These are phyloP conservation scores for Colletotrichum phormii DNA, from an alignment of 2,329 filamentous ascomycete species.

Conservation along the genomic window DNA sequence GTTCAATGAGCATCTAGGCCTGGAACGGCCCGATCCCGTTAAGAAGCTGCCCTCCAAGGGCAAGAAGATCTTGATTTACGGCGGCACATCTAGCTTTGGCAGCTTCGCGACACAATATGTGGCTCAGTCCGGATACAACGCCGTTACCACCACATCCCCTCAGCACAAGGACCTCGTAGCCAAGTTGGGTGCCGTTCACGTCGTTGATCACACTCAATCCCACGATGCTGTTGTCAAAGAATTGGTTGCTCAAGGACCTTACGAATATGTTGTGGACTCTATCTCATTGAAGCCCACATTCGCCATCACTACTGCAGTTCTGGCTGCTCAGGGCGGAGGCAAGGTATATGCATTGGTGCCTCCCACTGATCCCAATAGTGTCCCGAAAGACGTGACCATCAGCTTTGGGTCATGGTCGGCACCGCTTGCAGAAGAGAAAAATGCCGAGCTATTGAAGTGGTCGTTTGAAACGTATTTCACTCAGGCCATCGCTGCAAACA, in stretches of 20 bases:
- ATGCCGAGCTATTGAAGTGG: constrained; percentile 14
- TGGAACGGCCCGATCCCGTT: constrained; percentile 41
- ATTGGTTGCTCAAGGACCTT: constrained; percentile 42
- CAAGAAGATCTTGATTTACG: constrained; percentile 53
- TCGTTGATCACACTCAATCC: constrained; percentile 57
- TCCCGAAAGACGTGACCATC: constrained; percentile 9
- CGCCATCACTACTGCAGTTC: constrained; percentile 37
- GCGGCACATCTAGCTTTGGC: constrained; percentile 60
- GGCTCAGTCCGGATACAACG: constrained; percentile 55
- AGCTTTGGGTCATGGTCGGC: constrained; percentile 1
- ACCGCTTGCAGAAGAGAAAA: not conserved
- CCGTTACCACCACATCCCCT: constrained; percentile 55
- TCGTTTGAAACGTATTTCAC: constrained; percentile 16
- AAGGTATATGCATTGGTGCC: constrained; percentile 19
- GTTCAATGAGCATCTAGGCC: constrained; percentile 38
- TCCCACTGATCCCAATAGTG: not conserved
- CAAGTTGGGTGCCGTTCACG: constrained; percentile 55
- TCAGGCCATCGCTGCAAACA: constrained; percentile 3
- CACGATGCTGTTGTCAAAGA: constrained; percentile 37
- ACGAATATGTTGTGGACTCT: constrained; percentile 43
- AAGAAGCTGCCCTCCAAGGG: constrained; percentile 36
- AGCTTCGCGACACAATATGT: constrained; percentile 58
- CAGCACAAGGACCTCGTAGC: constrained; percentile 56
- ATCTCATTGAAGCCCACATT: constrained; percentile 42
- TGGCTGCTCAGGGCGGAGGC: constrained; percentile 29